Conservation (phyloP, 257 asterid genomes). For the Solanum verrucosum region DNA sequence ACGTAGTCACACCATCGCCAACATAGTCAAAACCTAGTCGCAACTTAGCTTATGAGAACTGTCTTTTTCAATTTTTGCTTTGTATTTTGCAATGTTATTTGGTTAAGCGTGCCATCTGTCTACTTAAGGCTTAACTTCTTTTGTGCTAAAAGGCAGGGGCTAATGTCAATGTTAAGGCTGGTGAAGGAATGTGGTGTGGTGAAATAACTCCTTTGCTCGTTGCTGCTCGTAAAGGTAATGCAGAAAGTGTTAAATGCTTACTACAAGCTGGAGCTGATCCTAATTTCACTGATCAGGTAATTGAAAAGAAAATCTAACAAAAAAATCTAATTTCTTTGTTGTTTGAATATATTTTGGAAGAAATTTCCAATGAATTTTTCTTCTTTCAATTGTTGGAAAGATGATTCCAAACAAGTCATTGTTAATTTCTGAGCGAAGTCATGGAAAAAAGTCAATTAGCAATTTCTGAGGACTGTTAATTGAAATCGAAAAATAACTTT, state of each 20-base stretch:
- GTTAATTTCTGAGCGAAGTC: not conserved
- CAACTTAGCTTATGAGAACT: not conserved
- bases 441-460: not conserved
- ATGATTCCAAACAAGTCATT: not conserved
- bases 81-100: not conserved
- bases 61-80: not conserved
- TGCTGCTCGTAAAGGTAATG: conserved; percentile 77
- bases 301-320: not conserved
- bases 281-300: conserved; percentile 63
- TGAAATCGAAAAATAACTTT: not conserved
- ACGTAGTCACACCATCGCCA: no score
- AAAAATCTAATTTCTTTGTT: conserved; percentile 22
- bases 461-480: not conserved
- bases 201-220: conserved; percentile 65
- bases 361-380: not conserved
- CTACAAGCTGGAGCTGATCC: conserved; percentile 89
- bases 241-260: conserved; percentile 64
- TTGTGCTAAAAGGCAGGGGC: conserved; percentile 60
- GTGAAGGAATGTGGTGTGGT: conserved; percentile 53
- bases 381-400: not conserved
- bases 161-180: conserved; percentile 56
- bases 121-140: not conserved
- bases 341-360: not conserved
- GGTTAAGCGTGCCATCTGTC: not conserved
- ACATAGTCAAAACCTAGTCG: no score